phyloP scores from a whole-genome alignment of 352 stramenopile genomes.

The Thalassiosira livingstoniorum region DNA sequence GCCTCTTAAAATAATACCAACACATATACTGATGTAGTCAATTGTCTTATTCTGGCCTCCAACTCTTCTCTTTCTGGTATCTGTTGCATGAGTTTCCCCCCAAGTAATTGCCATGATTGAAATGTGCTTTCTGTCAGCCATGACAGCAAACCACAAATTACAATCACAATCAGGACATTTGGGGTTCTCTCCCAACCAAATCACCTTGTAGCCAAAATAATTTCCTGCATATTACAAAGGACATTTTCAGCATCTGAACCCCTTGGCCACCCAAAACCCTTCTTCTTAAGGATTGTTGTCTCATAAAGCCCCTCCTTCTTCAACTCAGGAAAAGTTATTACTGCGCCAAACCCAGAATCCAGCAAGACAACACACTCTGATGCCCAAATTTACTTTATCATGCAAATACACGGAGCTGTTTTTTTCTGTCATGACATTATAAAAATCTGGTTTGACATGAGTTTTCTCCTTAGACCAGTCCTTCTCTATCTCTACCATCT shows the following conservation, averaged over 20 bases:
- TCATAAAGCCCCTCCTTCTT: background rate
- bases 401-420: too few relatives aligned
- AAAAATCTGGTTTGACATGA: too few relatives aligned
- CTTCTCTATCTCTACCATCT: background rate
- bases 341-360: background rate
- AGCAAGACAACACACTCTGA: background rate
- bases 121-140: background rate
- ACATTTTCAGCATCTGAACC: background rate
- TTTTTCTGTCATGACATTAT: too few relatives aligned
- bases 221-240: background rate
- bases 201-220: background rate
- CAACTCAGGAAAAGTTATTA: background rate
- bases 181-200: background rate
- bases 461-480: too few relatives aligned
- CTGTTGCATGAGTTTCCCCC: background rate
- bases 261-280: background rate
- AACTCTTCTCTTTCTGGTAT: background rate
- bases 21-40: too few relatives aligned
- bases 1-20: too few relatives aligned
- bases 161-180: background rate
- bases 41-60: background rate
- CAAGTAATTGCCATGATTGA: background rate
- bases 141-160: background rate
- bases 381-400: background rate
- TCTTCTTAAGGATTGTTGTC: background rate